Percentiles rank a stretch among this genome's conserved stretches.
Conservation (phyloP, 805 yeast genomes). For the Metschnikowia drakensbergensis region DNA sequence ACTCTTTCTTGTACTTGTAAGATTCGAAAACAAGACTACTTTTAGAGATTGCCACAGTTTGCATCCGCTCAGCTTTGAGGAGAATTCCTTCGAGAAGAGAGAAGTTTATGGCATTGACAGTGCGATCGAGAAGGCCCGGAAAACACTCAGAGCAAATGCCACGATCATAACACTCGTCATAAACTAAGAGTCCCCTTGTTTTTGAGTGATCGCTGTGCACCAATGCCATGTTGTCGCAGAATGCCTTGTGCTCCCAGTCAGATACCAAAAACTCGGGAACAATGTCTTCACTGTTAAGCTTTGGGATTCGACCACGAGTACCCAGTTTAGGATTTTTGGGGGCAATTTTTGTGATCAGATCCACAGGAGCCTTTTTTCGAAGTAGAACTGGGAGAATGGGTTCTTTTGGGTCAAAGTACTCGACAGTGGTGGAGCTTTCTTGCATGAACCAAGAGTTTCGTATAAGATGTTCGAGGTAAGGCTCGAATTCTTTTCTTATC, state of each 20-base stretch:
- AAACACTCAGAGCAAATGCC: background rate
- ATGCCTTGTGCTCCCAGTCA: constrained; percentile 3
- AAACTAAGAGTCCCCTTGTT: background rate
- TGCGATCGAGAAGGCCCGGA: background rate
- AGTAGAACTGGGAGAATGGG: background rate
- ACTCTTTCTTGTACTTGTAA: constrained; percentile 1
- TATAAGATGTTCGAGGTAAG: constrained; percentile 45
- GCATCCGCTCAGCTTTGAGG: background rate
- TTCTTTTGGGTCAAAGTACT: constrained; percentile 1
- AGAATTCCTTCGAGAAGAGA: background rate
- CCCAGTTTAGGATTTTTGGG: background rate
- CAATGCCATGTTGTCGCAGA: background rate
- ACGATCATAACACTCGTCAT: background rate
- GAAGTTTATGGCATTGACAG: background rate
- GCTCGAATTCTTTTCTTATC: constrained; percentile 32
- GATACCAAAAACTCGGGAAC: background rate
- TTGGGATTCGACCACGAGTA: background rate
- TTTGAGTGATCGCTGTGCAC: background rate
- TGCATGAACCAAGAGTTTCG: constrained; percentile 2
- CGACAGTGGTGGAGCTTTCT: background rate
- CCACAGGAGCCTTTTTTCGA: background rate
- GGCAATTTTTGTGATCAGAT: background rate
- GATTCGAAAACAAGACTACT: background rate
- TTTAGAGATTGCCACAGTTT: background rate
- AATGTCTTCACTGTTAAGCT: background rate